Evolutionary conservation across 1,139 yeast genomes (phyloP), one percentile per base, ranked within the genome.

Genomic region (Lodderomyces parapsilosis): DNA sequence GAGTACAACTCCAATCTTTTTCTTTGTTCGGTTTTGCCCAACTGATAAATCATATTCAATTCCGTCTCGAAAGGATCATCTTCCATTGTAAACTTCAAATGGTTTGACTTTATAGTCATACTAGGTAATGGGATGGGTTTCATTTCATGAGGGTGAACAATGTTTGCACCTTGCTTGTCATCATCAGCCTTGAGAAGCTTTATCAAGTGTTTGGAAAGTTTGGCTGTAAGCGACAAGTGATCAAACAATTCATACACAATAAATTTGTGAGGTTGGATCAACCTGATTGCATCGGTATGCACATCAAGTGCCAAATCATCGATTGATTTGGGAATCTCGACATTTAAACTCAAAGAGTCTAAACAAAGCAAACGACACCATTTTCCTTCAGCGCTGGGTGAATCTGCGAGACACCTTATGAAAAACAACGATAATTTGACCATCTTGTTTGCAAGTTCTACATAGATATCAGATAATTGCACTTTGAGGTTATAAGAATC

Each of bases 31-130:
- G 78, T 64, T 41, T 75, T 51, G 1, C 96, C 96, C 27, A 88
- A 74, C 55, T 86, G 93, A 60, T 79, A 87, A 20, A 87, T 83
- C 76, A 86, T 76, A 35, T 79, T 80, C 45, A 91, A 63, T 52
- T 89, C 85, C 1, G 85, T 65, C 62, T 91, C 99, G 59, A 93
- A 89, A 5, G 94, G 89, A 62, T 91, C 96, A 63, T 90, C 96
- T 46, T 82, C 89, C 63, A 84, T 67, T 9, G 66, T 57, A 39
- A 84, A 65, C 1, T 74, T 55, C 6, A 87, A 54, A 23, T 67
- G 66, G 5, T 71, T 65, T 0, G 90, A 64, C 41, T 60, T 68
- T 10, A 89, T 41, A 9, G 72, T 66, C 2, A 86, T 67, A 17
- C 64, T 63, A 0, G 94, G 94, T 9, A 86, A 48, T 4, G 58